Evolutionary conservation across 2,329 filamentous ascomycete species (phyloP).

Genomic region (Septoria linicola): DNA sequence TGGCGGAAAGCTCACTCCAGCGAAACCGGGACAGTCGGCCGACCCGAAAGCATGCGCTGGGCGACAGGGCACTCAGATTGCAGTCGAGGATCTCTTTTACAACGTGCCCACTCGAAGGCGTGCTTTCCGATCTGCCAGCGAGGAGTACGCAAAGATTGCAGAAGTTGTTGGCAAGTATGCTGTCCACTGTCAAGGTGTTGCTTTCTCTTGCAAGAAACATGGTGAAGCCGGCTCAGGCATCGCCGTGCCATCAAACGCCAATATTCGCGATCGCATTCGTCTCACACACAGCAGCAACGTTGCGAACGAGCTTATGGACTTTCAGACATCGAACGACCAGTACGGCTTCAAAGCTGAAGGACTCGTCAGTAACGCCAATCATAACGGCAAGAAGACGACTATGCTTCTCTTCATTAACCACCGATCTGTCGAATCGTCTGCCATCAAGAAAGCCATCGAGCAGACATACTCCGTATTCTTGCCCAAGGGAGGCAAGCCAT

Average conservation of each 20-base stretch:
- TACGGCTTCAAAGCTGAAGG: constrained; percentile 83
- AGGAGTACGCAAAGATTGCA: constrained; percentile 97
- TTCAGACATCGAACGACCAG: constrained; percentile 68
- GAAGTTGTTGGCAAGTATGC: constrained; percentile 93
- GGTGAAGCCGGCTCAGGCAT: constrained; percentile 77
- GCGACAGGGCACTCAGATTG: constrained; percentile 87
- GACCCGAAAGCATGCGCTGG: constrained; percentile 88
- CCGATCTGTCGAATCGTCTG: constrained; percentile 83
- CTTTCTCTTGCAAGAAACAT: constrained; percentile 95
- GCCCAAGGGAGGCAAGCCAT: constrained; percentile 91
- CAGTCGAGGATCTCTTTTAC: constrained; percentile 94
- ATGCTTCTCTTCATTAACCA: constrained; percentile 96
- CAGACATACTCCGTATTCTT: constrained; percentile 84
- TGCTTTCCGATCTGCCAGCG: constrained; percentile 86
- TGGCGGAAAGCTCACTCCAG: constrained; percentile 73
- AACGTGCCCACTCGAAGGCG: constrained; percentile 84
- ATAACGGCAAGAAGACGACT: constrained; percentile 84
- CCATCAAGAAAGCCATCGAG: constrained; percentile 85
- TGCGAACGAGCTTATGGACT: constrained; percentile 82
- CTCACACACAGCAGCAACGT: constrained; percentile 82
- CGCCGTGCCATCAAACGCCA: constrained; percentile 71
- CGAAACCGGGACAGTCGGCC: constrained; percentile 81
- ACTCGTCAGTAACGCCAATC: constrained; percentile 88
- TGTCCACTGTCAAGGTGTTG: constrained; percentile 85
- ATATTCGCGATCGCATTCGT: constrained; percentile 77